Evolutionary conservation across 2,329 filamentous ascomycete species (phyloP).

Genomic region (Calonectria crousiana): DNA sequence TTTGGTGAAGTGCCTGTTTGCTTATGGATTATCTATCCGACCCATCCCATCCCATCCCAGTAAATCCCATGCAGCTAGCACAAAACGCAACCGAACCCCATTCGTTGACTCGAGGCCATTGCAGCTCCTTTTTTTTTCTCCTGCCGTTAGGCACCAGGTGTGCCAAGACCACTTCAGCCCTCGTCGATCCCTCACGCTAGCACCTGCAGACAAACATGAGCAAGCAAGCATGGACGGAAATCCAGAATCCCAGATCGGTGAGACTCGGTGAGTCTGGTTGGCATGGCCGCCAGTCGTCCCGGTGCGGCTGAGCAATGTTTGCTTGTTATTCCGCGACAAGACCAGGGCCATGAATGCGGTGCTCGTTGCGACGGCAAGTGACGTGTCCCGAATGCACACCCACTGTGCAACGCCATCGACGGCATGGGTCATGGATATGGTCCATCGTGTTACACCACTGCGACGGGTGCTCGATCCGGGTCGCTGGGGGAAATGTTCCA

Average conservation of each 20-base stretch:
- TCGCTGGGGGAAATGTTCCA: not conserved
- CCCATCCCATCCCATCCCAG: not conserved
- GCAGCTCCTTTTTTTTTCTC: not conserved
- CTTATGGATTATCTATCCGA: not conserved
- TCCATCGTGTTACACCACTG: not conserved
- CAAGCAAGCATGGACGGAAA: not conserved
- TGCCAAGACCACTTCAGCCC: not conserved
- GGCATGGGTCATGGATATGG: not conserved
- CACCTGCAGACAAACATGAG: not conserved
- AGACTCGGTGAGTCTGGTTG: not conserved
- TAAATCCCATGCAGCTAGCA: not conserved
- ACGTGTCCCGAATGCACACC: not conserved
- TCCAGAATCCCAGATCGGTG: not conserved
- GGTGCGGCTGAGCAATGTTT: not conserved
- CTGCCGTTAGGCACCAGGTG: not conserved
- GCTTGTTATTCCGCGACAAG: not conserved
- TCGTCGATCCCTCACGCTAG: not conserved
- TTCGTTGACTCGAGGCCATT: not conserved
- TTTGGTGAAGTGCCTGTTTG: not conserved
- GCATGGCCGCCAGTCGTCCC: not conserved
- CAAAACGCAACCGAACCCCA: not conserved
- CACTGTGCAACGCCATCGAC: not conserved
- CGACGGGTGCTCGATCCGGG: not conserved
- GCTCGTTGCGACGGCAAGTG: not conserved
- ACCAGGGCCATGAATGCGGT: not conserved